Base-by-base conservation (phyloP, 768 basidiomycete species). In the Pleurotus sapidus region DNA sequence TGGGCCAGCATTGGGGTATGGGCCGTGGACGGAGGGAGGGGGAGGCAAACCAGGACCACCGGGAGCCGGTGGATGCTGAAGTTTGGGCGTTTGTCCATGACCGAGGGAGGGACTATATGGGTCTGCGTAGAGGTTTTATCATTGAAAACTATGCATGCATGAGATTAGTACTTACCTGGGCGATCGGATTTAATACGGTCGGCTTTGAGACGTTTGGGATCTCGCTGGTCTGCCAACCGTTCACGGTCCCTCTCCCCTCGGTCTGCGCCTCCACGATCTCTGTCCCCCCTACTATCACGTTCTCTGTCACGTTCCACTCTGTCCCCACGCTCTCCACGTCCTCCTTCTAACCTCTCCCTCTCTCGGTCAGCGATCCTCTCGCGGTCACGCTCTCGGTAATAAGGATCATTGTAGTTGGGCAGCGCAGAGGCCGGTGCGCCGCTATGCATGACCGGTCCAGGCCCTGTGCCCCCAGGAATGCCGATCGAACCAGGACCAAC, bases 141-240 rank as follows among this genome's bases (percentile, higher is more conserved):
- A n/a, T 48, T 58, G 49, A 30, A 40, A 37, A 30, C 38, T 40
- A n/a, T 23, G 30, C 17, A 56, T 25, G 30, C 30, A 49, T 42
- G 27, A 34, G 42, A 47, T 7, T 55, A 57, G 43, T n/a, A 64
- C 55, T 43, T 55, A 72, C 71, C 71, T 63, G 68, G 68, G 49
- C 74, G 65, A 63, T 72, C 73, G 54, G 60, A 65, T 63, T 84
- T 62, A 39, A 62, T 62, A 45, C 61, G 58, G 18, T 62, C 61
- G 7, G 49, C 78, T 67, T 87, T 88, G 59, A 82, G 73, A 50
- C 87, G 77, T 68, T 87, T 88, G 14, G 81, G 72, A 59, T 88
- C 87, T 42, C 86, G 73, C 59, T 79, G 77, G 57, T 76, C 74
- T 4, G 61, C 58, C 4, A 77, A 70, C 12, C 77, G 70, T n/a